Conservation (phyloP, 768 basidiomycete genomes). For the Gautieria morchelliformis region DNA sequence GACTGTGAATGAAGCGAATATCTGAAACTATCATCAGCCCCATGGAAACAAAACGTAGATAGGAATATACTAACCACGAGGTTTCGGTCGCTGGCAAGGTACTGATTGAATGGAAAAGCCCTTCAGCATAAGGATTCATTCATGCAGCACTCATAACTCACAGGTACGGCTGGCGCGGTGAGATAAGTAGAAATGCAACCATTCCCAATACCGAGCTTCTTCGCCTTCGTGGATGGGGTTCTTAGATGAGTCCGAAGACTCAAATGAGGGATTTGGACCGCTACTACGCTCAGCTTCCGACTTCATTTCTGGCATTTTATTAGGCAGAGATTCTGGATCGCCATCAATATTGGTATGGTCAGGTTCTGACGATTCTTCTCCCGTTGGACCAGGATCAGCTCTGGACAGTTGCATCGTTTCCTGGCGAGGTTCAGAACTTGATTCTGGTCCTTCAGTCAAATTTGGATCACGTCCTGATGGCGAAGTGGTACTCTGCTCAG, state of each 20-base stretch:
- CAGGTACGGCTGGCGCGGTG: slow-evolving; percentile 3
- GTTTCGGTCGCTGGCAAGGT: slow-evolving; percentile 10
- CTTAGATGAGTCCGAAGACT: background rate
- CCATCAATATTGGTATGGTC: no score
- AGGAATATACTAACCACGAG: slow-evolving; percentile 1
- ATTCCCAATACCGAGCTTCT: background rate
- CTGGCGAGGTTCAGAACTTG: background rate
- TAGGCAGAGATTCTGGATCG: no score
- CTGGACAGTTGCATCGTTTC: no score
- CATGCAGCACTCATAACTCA: background rate
- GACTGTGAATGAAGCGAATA: slow-evolving; percentile 39
- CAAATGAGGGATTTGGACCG: no score
- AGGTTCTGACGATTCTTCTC: no score
- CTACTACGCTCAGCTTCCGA: no score
- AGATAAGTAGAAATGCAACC: slow-evolving; percentile 5
- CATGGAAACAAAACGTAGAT: slow-evolving; percentile 37
- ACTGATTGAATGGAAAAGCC: slow-evolving; percentile 10
- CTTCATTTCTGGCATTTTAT: no score
- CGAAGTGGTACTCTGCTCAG: no score
- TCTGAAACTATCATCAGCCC: slow-evolving; percentile 39
- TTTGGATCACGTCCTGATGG: no score
- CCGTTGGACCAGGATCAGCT: no score
- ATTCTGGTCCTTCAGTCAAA: no score
- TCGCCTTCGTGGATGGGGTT: background rate
- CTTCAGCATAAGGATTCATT: slow-evolving; percentile 7